Evolutionary conservation across 208 protist genomes (phyloP).

Genomic region (Leishmania aethiopica): DNA sequence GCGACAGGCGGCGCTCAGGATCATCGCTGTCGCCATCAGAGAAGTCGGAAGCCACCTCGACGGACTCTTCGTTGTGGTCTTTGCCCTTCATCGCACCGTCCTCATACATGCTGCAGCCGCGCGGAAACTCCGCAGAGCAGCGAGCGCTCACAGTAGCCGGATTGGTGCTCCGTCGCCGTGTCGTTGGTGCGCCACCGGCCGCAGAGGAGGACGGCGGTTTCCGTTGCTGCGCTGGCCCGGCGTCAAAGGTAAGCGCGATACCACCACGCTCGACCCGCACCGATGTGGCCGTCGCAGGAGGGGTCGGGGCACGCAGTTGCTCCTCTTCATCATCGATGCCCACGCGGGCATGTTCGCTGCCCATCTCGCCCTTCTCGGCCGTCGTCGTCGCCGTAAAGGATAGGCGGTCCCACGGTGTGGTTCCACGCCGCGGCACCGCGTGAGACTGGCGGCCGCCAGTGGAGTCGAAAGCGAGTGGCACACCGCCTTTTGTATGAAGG

Average conservation of each 20-base stretch:
- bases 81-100: not conserved
- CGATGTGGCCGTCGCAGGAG: not conserved
- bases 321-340: conserved; percentile 5
- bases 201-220: not conserved
- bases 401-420: not conserved
- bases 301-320: not conserved
- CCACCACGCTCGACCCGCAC: conserved; percentile 29
- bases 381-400: not conserved
- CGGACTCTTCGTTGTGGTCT: not conserved
- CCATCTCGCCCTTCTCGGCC: not conserved
- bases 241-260: conserved; percentile 44
- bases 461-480: not conserved
- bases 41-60: not conserved
- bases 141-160: not conserved
- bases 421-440: not conserved
- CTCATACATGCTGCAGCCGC: not conserved
- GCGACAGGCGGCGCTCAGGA: not conserved
- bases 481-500: not conserved
- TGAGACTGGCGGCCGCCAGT: not conserved
- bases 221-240: not conserved
- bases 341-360: not conserved
- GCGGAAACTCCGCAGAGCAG: not conserved
- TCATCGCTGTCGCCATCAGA: not conserved
- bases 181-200: not conserved
- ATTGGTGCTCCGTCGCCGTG: not conserved